These are phyloP conservation scores for Camellia sinensis DNA, from an alignment of 148 eudicot species.

Conservation along the genomic window DNA sequence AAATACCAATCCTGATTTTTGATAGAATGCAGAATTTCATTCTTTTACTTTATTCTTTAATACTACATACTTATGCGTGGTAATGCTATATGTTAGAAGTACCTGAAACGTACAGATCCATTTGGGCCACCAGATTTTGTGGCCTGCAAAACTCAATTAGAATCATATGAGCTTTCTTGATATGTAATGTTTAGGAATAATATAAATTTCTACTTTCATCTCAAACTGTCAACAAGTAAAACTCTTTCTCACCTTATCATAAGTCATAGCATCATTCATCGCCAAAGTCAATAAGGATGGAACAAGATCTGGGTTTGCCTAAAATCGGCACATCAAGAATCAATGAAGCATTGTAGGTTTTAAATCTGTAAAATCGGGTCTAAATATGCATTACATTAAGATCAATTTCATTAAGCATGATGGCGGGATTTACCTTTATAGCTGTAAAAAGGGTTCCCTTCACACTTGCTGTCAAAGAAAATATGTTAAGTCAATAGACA, in stretches of 20 bases:
- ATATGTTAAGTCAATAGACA: conserved; percentile 15
- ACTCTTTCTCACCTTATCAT: conserved; percentile 70
- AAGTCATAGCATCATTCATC: conserved; percentile 80
- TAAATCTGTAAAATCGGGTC: not conserved
- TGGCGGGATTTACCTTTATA: conserved; percentile 54
- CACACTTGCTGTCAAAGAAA: conserved; percentile 55
- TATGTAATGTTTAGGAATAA: not conserved
- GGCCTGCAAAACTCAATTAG: conserved; percentile 53
- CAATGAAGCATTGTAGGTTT: conserved; percentile 11
- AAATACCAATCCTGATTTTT: no score
- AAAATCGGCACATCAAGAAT: conserved; percentile 18
- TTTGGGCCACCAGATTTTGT: conserved; percentile 97
- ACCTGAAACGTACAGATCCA: conserved; percentile 97
- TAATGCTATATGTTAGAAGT: conserved; percentile 18
- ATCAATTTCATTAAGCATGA: not conserved
- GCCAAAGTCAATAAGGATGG: conserved; percentile 75
- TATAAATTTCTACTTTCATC: not conserved
- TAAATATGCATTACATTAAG: not conserved
- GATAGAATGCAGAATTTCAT: not conserved
- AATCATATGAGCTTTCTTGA: conserved; percentile 27
- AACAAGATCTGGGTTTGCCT: conserved; percentile 70
- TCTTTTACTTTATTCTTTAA: not conserved
- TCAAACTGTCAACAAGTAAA: not conserved
- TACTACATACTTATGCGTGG: not conserved
- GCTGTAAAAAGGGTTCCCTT: conserved; percentile 60